Evolutionary conservation across 306 rosid genomes (phyloP), one percentile per base, ranked within the genome.

Genomic region (Rosa chinensis): DNA sequence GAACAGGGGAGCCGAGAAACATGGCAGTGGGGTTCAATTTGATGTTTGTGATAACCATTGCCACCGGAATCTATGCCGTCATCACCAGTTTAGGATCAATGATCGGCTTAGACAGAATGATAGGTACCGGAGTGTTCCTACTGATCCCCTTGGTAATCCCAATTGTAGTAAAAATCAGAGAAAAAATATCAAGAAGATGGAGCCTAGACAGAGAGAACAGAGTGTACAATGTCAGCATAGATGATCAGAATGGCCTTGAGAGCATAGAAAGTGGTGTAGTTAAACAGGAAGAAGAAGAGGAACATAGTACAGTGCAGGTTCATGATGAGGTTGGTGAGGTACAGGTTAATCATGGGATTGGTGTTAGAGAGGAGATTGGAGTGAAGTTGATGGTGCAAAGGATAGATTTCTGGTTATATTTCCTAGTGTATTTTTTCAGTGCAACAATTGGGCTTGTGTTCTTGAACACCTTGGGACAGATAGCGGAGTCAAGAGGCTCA

Each of bases 401-500:
- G 86, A 21, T 89, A 6, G 89, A 95, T 62, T 95, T 95, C 70
- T 95, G 99, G 99, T 70, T 95, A 48, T 91, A 95, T 80, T 89
- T 91, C 75, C 79, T 77, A 1, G 90, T 87, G 0, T 95, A 95
- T 20, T 82, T 90, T 4, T 91, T 73, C 8, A 89, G 98, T 76
- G 97, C 96, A 72, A 92, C 99, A 4, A 52, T 95, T 70, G 98
- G 99, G 18, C 78, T 95, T 45, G 99, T 88, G 23, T 95, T 83
- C 83, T 83, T 95, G 35, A 95, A 95, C 82, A 95, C 93, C 80
- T 79, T 95, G 85, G 99, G 99, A 23, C 99, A 95, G 72, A 93
- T 95, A 55, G 90, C 93, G 2, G 99, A 95, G 79, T 95, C 98
- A 10, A 72, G 99, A 1, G 92, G 92, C 40, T 85, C 82, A 40